phyloP scores from a whole-genome alignment of 176 grass and related monocot species.

The Saccharum spontaneum region DNA sequence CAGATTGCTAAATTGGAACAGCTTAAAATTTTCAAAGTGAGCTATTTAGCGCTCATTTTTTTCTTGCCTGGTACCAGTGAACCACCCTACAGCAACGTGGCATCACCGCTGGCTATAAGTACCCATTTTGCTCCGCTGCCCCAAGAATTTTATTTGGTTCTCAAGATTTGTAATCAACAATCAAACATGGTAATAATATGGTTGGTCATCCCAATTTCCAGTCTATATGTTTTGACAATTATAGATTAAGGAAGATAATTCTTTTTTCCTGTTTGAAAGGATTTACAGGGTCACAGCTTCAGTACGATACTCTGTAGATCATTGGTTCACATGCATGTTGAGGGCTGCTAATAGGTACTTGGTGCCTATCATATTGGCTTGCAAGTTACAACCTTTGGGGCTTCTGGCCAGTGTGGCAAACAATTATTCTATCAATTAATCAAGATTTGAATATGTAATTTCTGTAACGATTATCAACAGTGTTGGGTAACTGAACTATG shows the following conservation, averaged over 20 bases:
- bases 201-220: not conserved
- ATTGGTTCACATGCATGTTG: not conserved
- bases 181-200: not conserved
- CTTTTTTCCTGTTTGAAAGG: not conserved
- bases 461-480: not conserved
- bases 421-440: not conserved
- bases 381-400: not conserved
- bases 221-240: not conserved
- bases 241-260: not conserved
- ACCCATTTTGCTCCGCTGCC: not conserved
- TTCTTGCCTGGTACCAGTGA: not conserved
- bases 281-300: not conserved
- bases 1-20: not conserved
- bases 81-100: not conserved
- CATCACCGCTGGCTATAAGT: not conserved
- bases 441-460: not conserved
- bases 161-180: not conserved
- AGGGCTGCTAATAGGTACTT: not conserved
- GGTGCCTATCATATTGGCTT: not conserved
- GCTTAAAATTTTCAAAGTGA: not conserved
- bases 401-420: not conserved
- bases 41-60: not conserved
- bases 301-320: not conserved
- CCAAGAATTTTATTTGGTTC: not conserved
- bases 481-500: not conserved